phyloP scores from a whole-genome alignment of 352 stramenopile genomes.

The Hyaloperonospora brassicae region DNA sequence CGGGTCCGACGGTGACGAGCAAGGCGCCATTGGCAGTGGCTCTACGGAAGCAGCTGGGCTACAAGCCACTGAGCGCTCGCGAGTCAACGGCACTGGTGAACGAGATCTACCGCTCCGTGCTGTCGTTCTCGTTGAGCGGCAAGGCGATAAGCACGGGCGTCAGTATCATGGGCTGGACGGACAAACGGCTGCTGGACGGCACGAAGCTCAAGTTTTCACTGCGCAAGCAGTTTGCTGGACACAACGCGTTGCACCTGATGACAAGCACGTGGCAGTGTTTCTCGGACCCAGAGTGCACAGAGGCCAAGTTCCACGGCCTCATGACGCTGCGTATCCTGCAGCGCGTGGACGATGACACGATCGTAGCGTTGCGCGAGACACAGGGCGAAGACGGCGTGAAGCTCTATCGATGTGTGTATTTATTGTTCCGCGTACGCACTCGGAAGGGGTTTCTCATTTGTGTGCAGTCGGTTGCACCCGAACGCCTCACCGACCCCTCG shows the following conservation, averaged over 20 bases:
- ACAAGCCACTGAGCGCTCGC: constrained; percentile 29
- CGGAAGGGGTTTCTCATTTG: constrained; percentile 58
- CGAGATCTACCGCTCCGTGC: constrained; percentile 39
- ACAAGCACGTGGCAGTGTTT: constrained; percentile 62
- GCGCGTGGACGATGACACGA: constrained; percentile 61
- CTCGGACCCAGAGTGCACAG: constrained; percentile 48
- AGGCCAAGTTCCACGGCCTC: constrained; percentile 54
- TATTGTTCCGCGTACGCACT: constrained; percentile 65
- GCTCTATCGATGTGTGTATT: constrained; percentile 57
- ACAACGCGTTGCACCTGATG: constrained; percentile 40
- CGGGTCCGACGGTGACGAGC: constrained; percentile 16
- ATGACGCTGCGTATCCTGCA: constrained; percentile 58
- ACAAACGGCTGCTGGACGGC: constrained; percentile 46
- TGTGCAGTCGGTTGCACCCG: constrained; percentile 42
- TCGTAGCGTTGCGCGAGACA: constrained; percentile 54
- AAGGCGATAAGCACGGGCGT: constrained; percentile 38
- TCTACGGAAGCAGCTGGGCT: constrained; percentile 41
- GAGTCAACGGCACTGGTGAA: constrained; percentile 33
- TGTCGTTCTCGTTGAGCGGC: constrained; percentile 48
- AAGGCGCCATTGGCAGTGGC: constrained; percentile 25
- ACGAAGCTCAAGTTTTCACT: constrained; percentile 59
- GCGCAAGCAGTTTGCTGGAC: constrained; percentile 42
- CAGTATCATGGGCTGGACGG: constrained; percentile 56
- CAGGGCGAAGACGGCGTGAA: constrained; percentile 32
- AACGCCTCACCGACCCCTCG: constrained; percentile 19